These are phyloP conservation scores for Haplosporangium sp. DNA, from an alignment of 371 early-diverging fungal species.

Conservation along the genomic window DNA sequence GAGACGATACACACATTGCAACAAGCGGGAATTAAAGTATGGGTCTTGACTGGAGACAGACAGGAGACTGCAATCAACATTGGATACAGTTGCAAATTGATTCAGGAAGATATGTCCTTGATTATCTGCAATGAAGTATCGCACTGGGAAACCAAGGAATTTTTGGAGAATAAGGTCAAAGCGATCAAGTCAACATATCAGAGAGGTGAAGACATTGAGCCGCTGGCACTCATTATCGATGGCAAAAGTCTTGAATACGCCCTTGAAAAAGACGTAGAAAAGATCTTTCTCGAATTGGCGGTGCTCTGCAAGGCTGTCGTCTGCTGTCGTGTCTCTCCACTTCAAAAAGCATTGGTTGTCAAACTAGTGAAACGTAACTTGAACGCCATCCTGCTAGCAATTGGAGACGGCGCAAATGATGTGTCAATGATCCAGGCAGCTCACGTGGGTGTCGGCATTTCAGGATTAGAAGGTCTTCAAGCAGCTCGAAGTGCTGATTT, in stretches of 20 bases:
- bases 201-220: conserved; percentile 72
- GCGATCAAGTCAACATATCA: conserved; percentile 71
- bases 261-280: conserved; percentile 78
- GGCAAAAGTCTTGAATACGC: conserved; percentile 78
- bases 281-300: conserved; percentile 80
- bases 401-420: conserved; percentile 99
- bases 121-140: conserved; percentile 85
- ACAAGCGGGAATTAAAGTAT: conserved; percentile 95
- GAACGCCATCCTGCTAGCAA: conserved; percentile 85
- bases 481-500: conserved; percentile 98
- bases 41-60: conserved; percentile 97
- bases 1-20: conserved; percentile 95
- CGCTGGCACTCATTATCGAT: conserved; percentile 79
- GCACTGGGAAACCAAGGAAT: conserved; percentile 83
- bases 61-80: conserved; percentile 96
- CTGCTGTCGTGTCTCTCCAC: conserved; percentile 95
- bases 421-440: conserved; percentile 98
- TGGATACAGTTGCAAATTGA: conserved; percentile 90
- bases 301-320: conserved; percentile 89
- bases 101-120: conserved; percentile 87
- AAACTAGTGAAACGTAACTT: conserved; percentile 84
- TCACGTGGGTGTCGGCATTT: conserved; percentile 97
- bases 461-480: conserved; percentile 97
- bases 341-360: conserved; percentile 95
- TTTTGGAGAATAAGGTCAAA: conserved; percentile 78